Conservation (phyloP, 352 stramenopile species). For the Globisporangium perplexum region DNA sequence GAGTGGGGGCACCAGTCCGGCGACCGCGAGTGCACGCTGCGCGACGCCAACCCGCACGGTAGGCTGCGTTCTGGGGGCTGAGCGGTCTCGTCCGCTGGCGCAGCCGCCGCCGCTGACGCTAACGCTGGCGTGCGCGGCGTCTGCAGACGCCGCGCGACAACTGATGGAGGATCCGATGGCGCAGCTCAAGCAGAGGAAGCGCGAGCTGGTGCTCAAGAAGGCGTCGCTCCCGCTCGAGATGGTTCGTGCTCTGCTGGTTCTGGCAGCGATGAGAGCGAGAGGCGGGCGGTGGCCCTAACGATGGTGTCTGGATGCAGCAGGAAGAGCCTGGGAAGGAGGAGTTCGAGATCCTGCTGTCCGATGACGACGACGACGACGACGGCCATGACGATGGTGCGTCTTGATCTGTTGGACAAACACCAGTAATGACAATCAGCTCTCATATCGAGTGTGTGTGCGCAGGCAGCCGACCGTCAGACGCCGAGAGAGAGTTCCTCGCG, state of each 20-base stretch:
- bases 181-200: conserved; percentile 44
- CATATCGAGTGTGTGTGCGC: neutral
- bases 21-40: conserved; percentile 74
- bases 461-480: conserved; percentile 23
- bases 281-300: neutral
- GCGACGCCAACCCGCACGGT: conserved; percentile 72
- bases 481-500: conserved; percentile 44
- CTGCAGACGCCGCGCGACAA: conserved; percentile 59
- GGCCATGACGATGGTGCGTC: neutral
- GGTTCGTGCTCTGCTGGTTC: conserved; percentile 13
- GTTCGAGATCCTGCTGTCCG: conserved; percentile 66
- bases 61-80: neutral
- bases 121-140: neutral
- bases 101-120: no score
- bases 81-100: no score
- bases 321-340: conserved; percentile 20
- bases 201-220: conserved; percentile 51
- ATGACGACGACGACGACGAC: conserved; percentile 30
- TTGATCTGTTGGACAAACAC: neutral
- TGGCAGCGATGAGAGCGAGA: neutral
- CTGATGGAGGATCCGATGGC: conserved; percentile 69
- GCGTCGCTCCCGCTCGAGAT: conserved; percentile 67
- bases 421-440: conserved; percentile 1
- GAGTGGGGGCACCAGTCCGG: conserved; percentile 83
- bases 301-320: conserved; percentile 13